phyloP scores from a whole-genome alignment of 495 filamentous ascomycete genomes.

The Tuber brumale region DNA sequence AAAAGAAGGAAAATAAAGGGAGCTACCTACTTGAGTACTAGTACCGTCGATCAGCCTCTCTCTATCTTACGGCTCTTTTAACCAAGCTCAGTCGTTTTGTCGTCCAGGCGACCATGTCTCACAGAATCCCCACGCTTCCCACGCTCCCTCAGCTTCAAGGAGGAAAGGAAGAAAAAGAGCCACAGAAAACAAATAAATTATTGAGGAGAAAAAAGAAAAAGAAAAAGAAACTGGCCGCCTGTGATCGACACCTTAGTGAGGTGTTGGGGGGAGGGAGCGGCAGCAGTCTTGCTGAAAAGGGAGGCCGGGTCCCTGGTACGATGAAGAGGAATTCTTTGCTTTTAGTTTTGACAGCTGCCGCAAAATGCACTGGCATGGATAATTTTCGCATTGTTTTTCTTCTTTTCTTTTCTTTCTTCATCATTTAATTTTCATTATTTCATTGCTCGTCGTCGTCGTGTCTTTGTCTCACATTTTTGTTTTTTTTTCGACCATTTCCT shows the following conservation, averaged over 20 bases:
- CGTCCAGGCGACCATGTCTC: neutral
- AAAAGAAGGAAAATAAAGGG: neutral
- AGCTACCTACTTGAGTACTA: neutral
- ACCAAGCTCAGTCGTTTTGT: neutral
- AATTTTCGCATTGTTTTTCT: conserved; percentile 28
- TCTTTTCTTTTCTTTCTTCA: conserved; percentile 15
- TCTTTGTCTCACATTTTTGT: conserved; percentile 6
- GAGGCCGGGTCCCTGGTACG: neutral
- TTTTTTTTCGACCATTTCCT: neutral
- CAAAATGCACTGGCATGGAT: conserved; percentile 25
- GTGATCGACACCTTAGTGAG: neutral
- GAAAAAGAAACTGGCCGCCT: neutral
- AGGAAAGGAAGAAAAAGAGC: neutral
- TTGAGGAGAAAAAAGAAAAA: neutral
- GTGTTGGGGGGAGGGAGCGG: neutral
- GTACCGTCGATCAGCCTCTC: neutral
- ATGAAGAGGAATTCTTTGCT: conserved; percentile 11
- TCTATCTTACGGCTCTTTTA: neutral
- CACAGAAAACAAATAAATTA: neutral
- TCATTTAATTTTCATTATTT: conserved; percentile 14
- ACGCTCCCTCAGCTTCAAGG: neutral
- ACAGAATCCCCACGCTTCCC: neutral
- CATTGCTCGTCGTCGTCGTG: conserved; percentile 15
- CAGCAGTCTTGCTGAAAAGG: neutral
- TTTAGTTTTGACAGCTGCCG: conserved; percentile 35